phyloP scores from a whole-genome alignment of 352 stramenopile genomes.

The Globisporangium middletonii region DNA sequence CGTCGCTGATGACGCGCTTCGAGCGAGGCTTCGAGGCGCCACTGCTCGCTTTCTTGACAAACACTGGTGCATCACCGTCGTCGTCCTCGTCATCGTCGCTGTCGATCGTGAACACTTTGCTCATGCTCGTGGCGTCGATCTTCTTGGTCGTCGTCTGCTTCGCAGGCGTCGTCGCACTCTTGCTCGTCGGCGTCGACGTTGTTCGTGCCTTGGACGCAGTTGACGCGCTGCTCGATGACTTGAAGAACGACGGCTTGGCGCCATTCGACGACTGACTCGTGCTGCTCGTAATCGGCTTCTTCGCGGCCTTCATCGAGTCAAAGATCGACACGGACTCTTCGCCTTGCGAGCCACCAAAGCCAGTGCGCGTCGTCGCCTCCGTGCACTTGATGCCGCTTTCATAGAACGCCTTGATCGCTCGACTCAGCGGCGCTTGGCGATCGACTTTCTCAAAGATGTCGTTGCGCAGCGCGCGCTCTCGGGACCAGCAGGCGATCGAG shows the following conservation, averaged over 20 bases:
- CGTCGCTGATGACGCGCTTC: slow-evolving; percentile 66
- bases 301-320: slow-evolving; percentile 35
- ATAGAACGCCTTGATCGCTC: slow-evolving; percentile 45
- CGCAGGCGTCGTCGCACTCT: slow-evolving; percentile 11
- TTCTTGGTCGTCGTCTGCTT: slow-evolving; percentile 31
- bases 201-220: slow-evolving; percentile 16
- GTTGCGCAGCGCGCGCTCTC: slow-evolving; percentile 58
- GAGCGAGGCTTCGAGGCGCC: slow-evolving; percentile 17
- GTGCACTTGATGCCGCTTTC: slow-evolving; percentile 37
- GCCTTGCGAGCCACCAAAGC: slow-evolving; percentile 39
- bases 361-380: slow-evolving; percentile 49
- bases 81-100: slow-evolving; percentile 47
- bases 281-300: slow-evolving; percentile 15
- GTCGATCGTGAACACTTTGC: slow-evolving; percentile 64
- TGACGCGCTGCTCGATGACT: slow-evolving; percentile 6
- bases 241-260: slow-evolving; percentile 29
- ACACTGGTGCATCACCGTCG: slow-evolving; percentile 42
- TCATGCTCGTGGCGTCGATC: slow-evolving; percentile 39
- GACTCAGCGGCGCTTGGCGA: slow-evolving; percentile 35
- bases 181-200: slow-evolving; percentile 13
- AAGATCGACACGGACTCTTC: slow-evolving; percentile 68
- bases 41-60: slow-evolving; percentile 52
- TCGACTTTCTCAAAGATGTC: slow-evolving; percentile 33
- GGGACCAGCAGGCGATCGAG: slow-evolving; percentile 39
- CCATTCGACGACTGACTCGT: slow-evolving; percentile 2